Percentiles rank a stretch among this genome's conserved stretches.
These are phyloP conservation scores for Przewalskia tangutica DNA, from an alignment of 257 asterid genomes.

Conservation along the genomic window DNA sequence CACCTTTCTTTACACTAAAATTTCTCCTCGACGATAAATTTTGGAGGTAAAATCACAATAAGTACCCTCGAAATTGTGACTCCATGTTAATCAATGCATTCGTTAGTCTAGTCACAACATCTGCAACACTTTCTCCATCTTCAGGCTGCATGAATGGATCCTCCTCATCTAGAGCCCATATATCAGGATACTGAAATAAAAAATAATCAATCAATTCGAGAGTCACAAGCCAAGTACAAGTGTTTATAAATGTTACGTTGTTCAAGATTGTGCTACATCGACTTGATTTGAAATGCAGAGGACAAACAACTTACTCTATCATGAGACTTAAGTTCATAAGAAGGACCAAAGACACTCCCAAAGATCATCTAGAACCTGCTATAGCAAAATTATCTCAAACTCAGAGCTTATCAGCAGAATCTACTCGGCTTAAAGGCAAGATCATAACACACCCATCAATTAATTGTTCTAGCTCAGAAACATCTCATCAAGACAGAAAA, in stretches of 20 bases:
- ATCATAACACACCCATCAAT: background rate
- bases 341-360: constrained; percentile 80
- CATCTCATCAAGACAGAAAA: background rate
- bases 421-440: background rate
- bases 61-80: constrained; percentile 60
- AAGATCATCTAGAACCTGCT: constrained; percentile 57
- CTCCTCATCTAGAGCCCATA: constrained; percentile 83
- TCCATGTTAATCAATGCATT: constrained; percentile 55
- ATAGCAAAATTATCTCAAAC: background rate
- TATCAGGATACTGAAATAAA: constrained; percentile 54
- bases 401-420: background rate
- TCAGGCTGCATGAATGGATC: constrained; percentile 86
- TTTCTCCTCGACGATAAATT: background rate
- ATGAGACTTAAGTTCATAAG: constrained; percentile 71
- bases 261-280: background rate
- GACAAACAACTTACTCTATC: constrained; percentile 50
- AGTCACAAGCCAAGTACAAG: background rate
- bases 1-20: background rate
- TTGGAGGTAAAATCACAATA: background rate
- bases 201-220: background rate
- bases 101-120: constrained; percentile 73
- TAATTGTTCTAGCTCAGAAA: background rate
- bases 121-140: constrained; percentile 98
- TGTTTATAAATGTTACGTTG: background rate
- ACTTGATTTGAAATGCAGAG: constrained; percentile 5